Conservation (phyloP, 768 basidiomycete species). For the Leccinum rimulosum region DNA sequence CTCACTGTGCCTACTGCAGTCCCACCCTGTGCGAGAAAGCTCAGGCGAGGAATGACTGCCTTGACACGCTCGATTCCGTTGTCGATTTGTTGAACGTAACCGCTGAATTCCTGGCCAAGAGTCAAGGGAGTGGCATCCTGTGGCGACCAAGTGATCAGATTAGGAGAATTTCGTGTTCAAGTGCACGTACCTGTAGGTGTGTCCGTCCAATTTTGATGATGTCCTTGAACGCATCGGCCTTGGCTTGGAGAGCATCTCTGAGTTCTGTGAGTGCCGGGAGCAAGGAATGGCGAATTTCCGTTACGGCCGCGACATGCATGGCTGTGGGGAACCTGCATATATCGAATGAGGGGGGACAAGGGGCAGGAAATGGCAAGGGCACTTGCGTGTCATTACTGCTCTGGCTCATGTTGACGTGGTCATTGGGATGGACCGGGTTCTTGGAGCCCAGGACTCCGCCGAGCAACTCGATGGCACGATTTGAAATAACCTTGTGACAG, state of each 20-base stretch:
- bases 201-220: constrained; percentile 99
- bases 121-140: constrained; percentile 97
- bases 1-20: constrained; percentile 97
- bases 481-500: constrained; percentile 80
- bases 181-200: constrained; percentile 68
- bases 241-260: constrained; percentile 78
- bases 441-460: constrained; percentile 96
- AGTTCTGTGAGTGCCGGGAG: constrained; percentile 86
- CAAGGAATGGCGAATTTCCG: constrained; percentile 75
- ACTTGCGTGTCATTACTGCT: constrained; percentile 97
- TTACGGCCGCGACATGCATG: constrained; percentile 97
- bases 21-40: constrained; percentile 92
- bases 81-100: constrained; percentile 92
- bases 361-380: not conserved
- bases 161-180: not conserved
- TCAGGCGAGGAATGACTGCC: constrained; percentile 79
- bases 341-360: not conserved
- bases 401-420: constrained; percentile 99
- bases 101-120: constrained; percentile 97
- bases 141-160: constrained; percentile 2
- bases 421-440: constrained; percentile 97
- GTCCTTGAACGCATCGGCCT: constrained; percentile 77
- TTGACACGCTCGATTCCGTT: constrained; percentile 88
- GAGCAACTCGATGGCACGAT: constrained; percentile 94
- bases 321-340: constrained; percentile 87